Evolutionary conservation across 495 filamentous ascomycete genomes (phyloP), one percentile per base, ranked within the genome.

Genomic region (Podospora didyma): DNA sequence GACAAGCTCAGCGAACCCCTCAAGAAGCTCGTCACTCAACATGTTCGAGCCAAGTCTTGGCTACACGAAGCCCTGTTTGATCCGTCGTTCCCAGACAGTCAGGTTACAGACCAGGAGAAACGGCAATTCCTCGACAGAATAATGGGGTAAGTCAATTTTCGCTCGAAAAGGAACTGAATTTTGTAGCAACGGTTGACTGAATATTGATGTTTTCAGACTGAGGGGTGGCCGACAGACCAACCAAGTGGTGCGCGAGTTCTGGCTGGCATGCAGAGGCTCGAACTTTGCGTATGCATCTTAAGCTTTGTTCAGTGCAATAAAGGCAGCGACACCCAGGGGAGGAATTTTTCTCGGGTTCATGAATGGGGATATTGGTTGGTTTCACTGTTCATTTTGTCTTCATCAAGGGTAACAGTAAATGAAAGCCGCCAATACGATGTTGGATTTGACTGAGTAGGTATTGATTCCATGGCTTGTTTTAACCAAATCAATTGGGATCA

Each of bases 1-100:
- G 86, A 90, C 49, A 82, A 77, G 59, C 76, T 96, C 6, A 82
- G 78, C 54, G 89, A 93, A 46, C 89, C 89, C 24, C 77, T 96
- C 17, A 88, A 89, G 71, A 88, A 86, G 60, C 72, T 94, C 2
- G 75, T 96, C 2, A 80, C 82, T 53, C 77, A 82, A 31, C 83
- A 90, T 19, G 75, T 80, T n/a, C 67, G 69, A 17, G 77, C 85
- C 4, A 82, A 80, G 65, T 62, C 54, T 5, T 90, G 88, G 87
- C 69, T 90, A 9, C 72, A 82, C 34, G 65, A 65, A 7, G 86
- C 86, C 16, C 60, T 90, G 26, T 56, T 73, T 24, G 71, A 70
- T 53, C 68, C 76, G 6, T 70, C 65, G 0, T 84, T 89, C 57
- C 83, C 87, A 0, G 85, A 82, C n/a, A 73, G 78, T 7, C 82